Percentiles rank a stretch among this genome's conserved stretches.
Conservation (phyloP, 208 protist genomes). For the Leishmania guyanensis region DNA sequence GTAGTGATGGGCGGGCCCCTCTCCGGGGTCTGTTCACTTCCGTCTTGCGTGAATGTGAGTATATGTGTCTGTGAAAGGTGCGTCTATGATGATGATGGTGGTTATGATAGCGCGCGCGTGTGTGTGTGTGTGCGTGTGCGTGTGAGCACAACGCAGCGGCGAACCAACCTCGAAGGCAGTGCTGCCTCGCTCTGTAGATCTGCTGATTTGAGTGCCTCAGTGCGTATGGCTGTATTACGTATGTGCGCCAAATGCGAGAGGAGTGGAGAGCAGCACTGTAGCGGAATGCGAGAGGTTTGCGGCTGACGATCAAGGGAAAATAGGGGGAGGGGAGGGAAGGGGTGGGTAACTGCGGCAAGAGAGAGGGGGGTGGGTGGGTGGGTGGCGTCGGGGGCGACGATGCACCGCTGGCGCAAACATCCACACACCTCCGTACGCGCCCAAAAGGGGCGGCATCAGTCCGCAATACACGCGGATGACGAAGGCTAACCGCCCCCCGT, state of each 20-base stretch:
- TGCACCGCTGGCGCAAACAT: not conserved
- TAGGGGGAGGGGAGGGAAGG: not conserved
- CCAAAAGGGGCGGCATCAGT: not conserved
- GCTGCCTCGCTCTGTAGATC: not conserved
- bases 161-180: not conserved
- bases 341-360: not conserved
- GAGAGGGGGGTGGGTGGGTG: not conserved
- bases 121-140: conserved; percentile 4
- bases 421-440: not conserved
- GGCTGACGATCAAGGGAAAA: not conserved
- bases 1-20: not conserved
- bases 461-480: not conserved
- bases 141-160: not conserved
- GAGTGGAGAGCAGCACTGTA: not conserved
- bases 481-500: not conserved
- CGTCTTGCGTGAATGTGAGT: not conserved
- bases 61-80: conserved; percentile 1
- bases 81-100: not conserved
- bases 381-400: not conserved
- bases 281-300: not conserved
- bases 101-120: not conserved
- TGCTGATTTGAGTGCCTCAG: not conserved
- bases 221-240: not conserved
- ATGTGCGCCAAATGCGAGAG: not conserved
- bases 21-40: not conserved